Percentiles rank a stretch among this genome's conserved stretches.
These are phyloP conservation scores for Phlebopus sp. DNA, from an alignment of 1,284 basidiomycete species.

Conservation along the genomic window DNA sequence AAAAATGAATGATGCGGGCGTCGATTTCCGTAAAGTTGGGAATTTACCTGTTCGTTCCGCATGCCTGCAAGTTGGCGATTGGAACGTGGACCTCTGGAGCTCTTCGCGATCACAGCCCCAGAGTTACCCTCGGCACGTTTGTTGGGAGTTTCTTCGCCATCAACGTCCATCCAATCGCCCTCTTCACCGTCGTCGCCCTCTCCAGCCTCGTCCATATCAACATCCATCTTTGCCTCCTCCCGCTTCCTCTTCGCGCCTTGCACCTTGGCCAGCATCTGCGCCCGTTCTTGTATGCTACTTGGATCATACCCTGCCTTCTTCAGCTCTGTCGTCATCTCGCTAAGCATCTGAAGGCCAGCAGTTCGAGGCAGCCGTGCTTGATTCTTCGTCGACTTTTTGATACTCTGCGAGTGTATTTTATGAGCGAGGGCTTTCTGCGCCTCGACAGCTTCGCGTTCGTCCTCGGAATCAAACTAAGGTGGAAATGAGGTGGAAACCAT, in stretches of 20 bases:
- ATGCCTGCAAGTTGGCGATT: constrained; percentile 81
- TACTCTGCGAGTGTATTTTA: constrained; percentile 76
- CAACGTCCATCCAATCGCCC: constrained; percentile 65
- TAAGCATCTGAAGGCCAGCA: constrained; percentile 81
- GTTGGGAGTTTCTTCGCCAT: constrained; percentile 54
- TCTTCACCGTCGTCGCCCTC: constrained; percentile 42
- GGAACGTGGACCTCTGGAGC: constrained; percentile 59
- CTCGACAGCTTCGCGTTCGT: constrained; percentile 78
- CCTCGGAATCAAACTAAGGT: constrained; percentile 82
- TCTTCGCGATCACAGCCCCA: constrained; percentile 50
- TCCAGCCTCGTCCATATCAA: constrained; percentile 53
- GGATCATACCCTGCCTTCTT: constrained; percentile 90
- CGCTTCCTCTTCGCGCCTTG: constrained; percentile 75
- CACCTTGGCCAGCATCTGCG: constrained; percentile 78
- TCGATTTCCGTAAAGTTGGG: constrained; percentile 1
- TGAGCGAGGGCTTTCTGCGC: constrained; percentile 66
- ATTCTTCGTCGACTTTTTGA: constrained; percentile 89
- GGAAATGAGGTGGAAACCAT: constrained; percentile 8
- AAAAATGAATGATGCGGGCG: neutral
- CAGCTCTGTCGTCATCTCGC: constrained; percentile 80
- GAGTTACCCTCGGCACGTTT: constrained; percentile 65
- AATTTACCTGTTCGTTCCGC: constrained; percentile 64
- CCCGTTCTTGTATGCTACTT: constrained; percentile 84
- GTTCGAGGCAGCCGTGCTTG: constrained; percentile 84
- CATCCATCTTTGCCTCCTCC: constrained; percentile 46